A percentile compares a stretch with the other conserved stretches of the same genome.
Evolutionary conservation across 192 early-diverging fungal species (phyloP).

Genomic region (Phycomyces blakesleeanus): DNA sequence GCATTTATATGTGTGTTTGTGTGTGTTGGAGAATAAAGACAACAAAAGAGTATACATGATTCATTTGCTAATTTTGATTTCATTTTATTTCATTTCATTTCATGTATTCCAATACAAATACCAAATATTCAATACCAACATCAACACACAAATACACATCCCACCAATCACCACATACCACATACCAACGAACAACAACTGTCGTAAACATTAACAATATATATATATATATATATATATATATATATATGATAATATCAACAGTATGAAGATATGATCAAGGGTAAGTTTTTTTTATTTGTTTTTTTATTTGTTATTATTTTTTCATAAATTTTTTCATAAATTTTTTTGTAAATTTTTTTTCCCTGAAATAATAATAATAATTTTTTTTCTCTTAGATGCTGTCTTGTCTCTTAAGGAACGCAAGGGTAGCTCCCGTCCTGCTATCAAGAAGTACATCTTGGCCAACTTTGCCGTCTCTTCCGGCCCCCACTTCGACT

Average conservation of each 20-base stretch:
- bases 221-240: too few species aligned
- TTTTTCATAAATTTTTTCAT: not conserved
- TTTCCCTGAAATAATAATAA: slow-evolving; percentile 30
- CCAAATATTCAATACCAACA: too few species aligned
- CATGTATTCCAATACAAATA: too few species aligned
- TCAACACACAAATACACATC: too few species aligned
- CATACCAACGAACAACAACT: too few species aligned
- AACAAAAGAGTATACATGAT: too few species aligned
- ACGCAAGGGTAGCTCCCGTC: slow-evolving; percentile 68
- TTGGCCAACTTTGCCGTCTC: slow-evolving; percentile 65
- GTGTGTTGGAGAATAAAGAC: too few species aligned
- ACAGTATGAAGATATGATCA: slow-evolving; percentile 37
- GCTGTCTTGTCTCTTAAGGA: slow-evolving; percentile 62
- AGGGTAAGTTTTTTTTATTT: slow-evolving; percentile 10
- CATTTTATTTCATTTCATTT: too few species aligned
- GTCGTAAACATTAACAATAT: too few species aligned
- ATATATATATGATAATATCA: too few species aligned
- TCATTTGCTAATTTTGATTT: too few species aligned
- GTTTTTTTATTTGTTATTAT: slow-evolving; percentile 2
- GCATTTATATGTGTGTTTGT: too few species aligned
- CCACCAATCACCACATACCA: not conserved
- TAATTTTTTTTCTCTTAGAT: slow-evolving; percentile 24
- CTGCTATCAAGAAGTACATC: slow-evolving; percentile 79
- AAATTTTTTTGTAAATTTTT: not conserved
- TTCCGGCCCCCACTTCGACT: slow-evolving; percentile 47